Percentiles rank a stretch among this genome's conserved stretches.
Conservation (phyloP, 164 flowering plant genomes). For the Annona squamosa region DNA sequence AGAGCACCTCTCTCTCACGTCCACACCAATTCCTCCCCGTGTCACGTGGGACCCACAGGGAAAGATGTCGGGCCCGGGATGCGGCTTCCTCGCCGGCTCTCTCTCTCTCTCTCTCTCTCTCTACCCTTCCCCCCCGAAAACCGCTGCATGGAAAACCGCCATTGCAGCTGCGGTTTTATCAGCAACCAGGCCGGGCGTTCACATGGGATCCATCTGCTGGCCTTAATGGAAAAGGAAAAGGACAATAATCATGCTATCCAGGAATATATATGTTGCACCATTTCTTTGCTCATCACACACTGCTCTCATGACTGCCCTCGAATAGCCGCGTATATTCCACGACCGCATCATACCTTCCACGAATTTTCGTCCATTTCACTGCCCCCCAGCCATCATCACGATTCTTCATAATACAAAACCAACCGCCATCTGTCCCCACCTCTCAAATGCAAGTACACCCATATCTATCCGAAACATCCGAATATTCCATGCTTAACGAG, state of each 20-base stretch:
- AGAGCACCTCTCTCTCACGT: not conserved
- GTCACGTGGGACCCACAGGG: not conserved
- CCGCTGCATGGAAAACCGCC: not conserved
- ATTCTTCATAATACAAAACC: not conserved
- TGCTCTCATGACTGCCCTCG: not conserved
- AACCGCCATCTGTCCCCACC: not conserved
- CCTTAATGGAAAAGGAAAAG: not conserved
- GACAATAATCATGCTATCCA: conserved; percentile 1
- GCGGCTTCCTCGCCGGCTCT: not conserved
- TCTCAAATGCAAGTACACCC: not conserved
- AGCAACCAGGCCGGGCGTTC: conserved; percentile 1
- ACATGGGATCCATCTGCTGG: not conserved
- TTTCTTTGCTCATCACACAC: too few relatives aligned
- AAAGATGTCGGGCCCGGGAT: not conserved
- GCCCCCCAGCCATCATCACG: not conserved
- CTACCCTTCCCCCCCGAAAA: not conserved
- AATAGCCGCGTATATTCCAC: not conserved
- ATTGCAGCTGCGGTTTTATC: not conserved
- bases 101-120: too few relatives aligned
- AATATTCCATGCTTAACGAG: too few relatives aligned
- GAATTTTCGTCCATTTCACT: not conserved
- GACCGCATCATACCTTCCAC: not conserved
- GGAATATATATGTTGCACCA: not conserved
- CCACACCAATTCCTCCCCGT: not conserved
- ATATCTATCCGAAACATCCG: not conserved